Evolutionary conservation across 805 yeast genomes (phyloP).

Genomic region (Spathaspora gorwiae): DNA sequence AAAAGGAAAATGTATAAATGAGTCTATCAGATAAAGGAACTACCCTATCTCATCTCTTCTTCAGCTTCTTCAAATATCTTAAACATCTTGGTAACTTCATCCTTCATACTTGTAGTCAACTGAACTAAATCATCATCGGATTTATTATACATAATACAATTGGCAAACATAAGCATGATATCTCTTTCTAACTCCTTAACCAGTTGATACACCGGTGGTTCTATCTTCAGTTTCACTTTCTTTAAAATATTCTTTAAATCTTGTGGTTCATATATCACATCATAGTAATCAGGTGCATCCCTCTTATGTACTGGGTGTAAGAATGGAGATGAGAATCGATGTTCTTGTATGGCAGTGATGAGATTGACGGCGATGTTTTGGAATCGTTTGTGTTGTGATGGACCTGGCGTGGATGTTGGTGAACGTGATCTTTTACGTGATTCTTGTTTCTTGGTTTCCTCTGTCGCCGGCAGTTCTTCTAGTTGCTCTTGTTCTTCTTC

Average conservation of each 20-base stretch:
- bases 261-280: slow-evolving; percentile 57
- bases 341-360: slow-evolving; percentile 60
- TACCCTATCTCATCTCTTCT: slow-evolving; percentile 11
- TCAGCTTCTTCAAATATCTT: slow-evolving; percentile 58
- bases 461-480: slow-evolving; percentile 1
- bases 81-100: slow-evolving; percentile 55
- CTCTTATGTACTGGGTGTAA: slow-evolving; percentile 61
- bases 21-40: neutral
- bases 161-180: slow-evolving; percentile 73
- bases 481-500: slow-evolving; percentile 4
- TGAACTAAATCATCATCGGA: slow-evolving; percentile 56
- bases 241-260: slow-evolving; percentile 63
- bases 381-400: slow-evolving; percentile 46
- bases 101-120: slow-evolving; percentile 67
- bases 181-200: slow-evolving; percentile 64
- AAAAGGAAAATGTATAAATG: neutral
- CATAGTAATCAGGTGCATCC: slow-evolving; percentile 67
- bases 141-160: slow-evolving; percentile 78
- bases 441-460: slow-evolving; percentile 6
- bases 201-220: slow-evolving; percentile 42
- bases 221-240: slow-evolving; percentile 43
- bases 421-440: slow-evolving; percentile 14
- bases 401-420: slow-evolving; percentile 10
- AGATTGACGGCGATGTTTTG: slow-evolving; percentile 59
- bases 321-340: slow-evolving; percentile 71